A percentile compares a stretch with the other conserved stretches of the same genome.
Conservation (phyloP, 306 rosid genomes). For the Neltuma alba region DNA sequence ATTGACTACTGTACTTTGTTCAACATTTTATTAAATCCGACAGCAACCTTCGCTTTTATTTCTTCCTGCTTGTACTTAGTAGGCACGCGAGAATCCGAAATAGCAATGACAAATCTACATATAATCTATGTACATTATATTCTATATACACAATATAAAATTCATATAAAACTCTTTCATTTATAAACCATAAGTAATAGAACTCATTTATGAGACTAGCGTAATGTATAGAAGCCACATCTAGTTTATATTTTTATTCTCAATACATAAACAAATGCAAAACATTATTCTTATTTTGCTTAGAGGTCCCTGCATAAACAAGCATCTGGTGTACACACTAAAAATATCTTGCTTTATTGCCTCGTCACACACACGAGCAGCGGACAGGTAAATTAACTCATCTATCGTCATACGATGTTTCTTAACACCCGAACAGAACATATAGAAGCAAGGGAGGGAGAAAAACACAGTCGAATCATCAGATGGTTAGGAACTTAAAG, state of each 20-base stretch:
- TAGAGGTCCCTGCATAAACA: conserved; percentile 31
- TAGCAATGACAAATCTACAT: background rate
- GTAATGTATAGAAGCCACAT: background rate
- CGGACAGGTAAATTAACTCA: conserved; percentile 26
- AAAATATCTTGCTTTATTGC: conserved; percentile 37
- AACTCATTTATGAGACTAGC: background rate
- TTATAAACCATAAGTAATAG: background rate
- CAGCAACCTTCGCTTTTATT: background rate
- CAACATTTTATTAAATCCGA: background rate
- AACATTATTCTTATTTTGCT: conserved; percentile 30
- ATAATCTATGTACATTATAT: background rate
- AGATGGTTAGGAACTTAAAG: conserved; percentile 1
- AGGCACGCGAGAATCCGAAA: background rate
- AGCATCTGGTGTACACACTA: conserved; percentile 24
- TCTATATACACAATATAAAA: too few species aligned
- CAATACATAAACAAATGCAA: conserved; percentile 4
- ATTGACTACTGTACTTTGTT: background rate
- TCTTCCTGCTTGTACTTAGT: background rate
- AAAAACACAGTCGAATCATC: conserved; percentile 23
- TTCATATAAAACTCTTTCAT: background rate
- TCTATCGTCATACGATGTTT: conserved; percentile 35
- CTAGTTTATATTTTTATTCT: background rate
- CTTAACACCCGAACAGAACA: conserved; percentile 50
- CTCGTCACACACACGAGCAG: conserved; percentile 29
- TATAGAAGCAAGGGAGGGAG: conserved; percentile 18